These are phyloP conservation scores for Trametes elegans DNA, from an alignment of 768 basidiomycete species.

Conservation along the genomic window DNA sequence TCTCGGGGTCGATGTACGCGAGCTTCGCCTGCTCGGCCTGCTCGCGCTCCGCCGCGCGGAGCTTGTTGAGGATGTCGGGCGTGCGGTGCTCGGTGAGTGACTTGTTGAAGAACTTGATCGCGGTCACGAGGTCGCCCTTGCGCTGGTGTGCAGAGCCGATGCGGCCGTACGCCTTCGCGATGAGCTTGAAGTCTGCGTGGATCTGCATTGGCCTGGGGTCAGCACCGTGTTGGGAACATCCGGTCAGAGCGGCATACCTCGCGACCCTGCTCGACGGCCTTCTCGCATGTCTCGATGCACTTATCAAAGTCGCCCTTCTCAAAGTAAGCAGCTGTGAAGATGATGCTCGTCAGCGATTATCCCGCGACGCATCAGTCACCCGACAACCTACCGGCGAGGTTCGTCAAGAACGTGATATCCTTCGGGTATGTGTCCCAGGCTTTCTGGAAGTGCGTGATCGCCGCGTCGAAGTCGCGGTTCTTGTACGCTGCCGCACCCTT, in stretches of 20 bases:
- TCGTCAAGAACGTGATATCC: constrained; percentile 92
- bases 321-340: constrained; percentile 77
- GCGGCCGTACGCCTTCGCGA: constrained; percentile 93
- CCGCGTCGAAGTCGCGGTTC: constrained; percentile 76
- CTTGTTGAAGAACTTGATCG: constrained; percentile 92
- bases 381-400: constrained; percentile 64
- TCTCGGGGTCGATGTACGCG: constrained; percentile 85
- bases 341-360: neutral
- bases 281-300: constrained; percentile 87
- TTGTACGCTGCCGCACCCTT: constrained; percentile 83
- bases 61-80: constrained; percentile 85
- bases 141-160: constrained; percentile 82
- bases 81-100: constrained; percentile 96
- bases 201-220: no score
- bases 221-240: no score
- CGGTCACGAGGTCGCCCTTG: constrained; percentile 70
- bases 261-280: constrained; percentile 95
- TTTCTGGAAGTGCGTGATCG: constrained; percentile 70
- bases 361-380: neutral
- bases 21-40: constrained; percentile 76
- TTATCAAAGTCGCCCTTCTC: constrained; percentile 92
- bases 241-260: constrained; percentile 50
- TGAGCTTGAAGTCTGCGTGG: constrained; percentile 90
- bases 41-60: constrained; percentile 77
- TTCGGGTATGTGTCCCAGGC: constrained; percentile 95